These are phyloP conservation scores for Mucor plumbeus DNA, from an alignment of 371 early-diverging fungal species.

Conservation along the genomic window DNA sequence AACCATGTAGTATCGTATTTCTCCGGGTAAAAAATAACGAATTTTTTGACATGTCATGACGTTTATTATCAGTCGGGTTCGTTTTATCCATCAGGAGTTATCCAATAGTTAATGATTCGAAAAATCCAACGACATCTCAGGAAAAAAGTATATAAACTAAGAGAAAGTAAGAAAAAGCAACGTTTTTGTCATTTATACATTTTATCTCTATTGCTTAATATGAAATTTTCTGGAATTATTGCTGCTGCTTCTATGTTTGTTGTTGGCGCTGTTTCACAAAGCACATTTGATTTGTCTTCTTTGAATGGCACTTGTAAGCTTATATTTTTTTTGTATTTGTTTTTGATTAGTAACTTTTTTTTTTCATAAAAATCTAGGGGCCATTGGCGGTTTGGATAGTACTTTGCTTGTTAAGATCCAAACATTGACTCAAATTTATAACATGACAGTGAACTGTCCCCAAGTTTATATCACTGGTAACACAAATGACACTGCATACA, in stretches of 20 bases:
- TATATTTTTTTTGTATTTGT: not conserved
- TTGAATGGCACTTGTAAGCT: constrained; percentile 26
- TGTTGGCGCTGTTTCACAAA: constrained; percentile 1
- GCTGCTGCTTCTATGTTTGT: constrained; percentile 7
- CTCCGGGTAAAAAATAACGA: not conserved
- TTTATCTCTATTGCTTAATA: not conserved
- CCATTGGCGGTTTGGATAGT: constrained; percentile 5
- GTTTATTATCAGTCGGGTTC: not conserved
- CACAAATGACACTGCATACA: not conserved
- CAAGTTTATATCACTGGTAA: constrained; percentile 12
- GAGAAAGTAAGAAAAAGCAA: not conserved
- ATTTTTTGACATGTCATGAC: not conserved
- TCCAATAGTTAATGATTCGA: not conserved
- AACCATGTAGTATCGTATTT: not conserved
- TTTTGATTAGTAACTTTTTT: not conserved
- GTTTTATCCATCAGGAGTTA: not conserved
- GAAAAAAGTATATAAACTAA: not conserved
- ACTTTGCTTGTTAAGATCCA: not conserved
- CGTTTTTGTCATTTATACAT: not conserved
- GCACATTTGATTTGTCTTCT: constrained; percentile 12
- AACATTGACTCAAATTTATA: not conserved
- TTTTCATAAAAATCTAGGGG: constrained; percentile 7
- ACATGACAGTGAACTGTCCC: constrained; percentile 14
- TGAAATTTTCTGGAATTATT: constrained; percentile 14
- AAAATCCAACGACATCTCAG: not conserved